Evolutionary conservation across 1,139 yeast species (phyloP), one percentile per base, ranked within the genome.

Genomic region (Hansenula lynferdii): DNA sequence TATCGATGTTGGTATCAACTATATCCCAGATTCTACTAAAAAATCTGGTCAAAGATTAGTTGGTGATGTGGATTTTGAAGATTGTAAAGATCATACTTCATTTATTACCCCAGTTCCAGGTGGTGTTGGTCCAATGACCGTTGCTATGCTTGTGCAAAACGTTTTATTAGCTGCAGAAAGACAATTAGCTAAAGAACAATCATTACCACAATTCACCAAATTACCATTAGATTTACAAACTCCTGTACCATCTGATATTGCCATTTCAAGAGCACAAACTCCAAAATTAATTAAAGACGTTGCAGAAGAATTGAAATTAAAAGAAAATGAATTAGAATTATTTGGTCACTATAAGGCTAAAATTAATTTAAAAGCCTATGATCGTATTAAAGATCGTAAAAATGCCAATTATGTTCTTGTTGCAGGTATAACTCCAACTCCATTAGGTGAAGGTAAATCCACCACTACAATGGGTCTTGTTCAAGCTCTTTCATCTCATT

Each of bases 91-190:
- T 38, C 70, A 69, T 48, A 83, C 87, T 2, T 66, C 81, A 2
- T 77, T 69, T 51, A 68, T 84, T 39, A 83, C 94, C 7, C 94
- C 94, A 6, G 94, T 84, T 37, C 94, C 94, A 27, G 92, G 94
- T 60, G 94, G 94, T 50, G 94, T 84, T 49, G 94, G 94, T 28
- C 94, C 94, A 50, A 84, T 84, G 94, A 84, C 94, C 23, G 92
- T 84, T 30, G 90, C 89, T 32, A 82, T 82, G 89, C 71, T 84
- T 45, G 75, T 85, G 46, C 71, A 80, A 37, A 84, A 84, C 53
- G 85, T 84, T 6, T 66, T 76, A 42, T 67, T 70, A 43, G 83
- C 85, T 34, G 85, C 86, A n/a, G 65, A 77, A 43, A 57, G 74
- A 51, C 76, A 71, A 34, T 41, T 57, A 15, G 42, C 48, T 16